Percentiles rank a stretch among this genome's conserved stretches.
phyloP scores from a whole-genome alignment of 768 basidiomycete species.

The Flagelloscypha sp. region DNA sequence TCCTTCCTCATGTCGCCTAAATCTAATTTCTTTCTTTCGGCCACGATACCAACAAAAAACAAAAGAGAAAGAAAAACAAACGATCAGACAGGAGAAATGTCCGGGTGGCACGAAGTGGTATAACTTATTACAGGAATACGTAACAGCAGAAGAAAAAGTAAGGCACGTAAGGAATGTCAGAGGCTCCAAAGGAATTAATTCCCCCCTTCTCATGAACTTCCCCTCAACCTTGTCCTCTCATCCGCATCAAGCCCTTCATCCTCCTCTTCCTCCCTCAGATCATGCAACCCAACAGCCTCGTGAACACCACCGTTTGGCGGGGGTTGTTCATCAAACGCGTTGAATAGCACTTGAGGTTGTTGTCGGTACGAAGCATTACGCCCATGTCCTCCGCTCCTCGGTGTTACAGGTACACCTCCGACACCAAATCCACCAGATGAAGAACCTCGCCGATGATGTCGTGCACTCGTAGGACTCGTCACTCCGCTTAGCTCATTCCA shows the following conservation, averaged over 20 bases:
- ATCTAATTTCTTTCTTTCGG: no score
- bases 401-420: conserved; percentile 26
- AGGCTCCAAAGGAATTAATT: conserved; percentile 15
- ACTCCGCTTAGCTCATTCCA: conserved; percentile 42
- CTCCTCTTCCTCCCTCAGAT: conserved; percentile 63
- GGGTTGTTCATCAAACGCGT: conserved; percentile 60
- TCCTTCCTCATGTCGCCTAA: no score
- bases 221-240: conserved; percentile 31
- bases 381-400: conserved; percentile 41
- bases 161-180: neutral
- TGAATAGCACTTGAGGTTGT: conserved; percentile 63
- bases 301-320: conserved; percentile 13
- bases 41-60: no score
- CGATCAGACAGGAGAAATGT: no score
- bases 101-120: no score
- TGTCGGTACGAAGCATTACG: conserved; percentile 58
- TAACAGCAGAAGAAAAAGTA: conserved; percentile 1
- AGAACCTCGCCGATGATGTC: conserved; percentile 16
- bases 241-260: conserved; percentile 38
- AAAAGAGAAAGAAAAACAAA: no score
- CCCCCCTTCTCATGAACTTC: conserved; percentile 46
- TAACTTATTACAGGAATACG: no score
- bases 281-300: conserved; percentile 48
- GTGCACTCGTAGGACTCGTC: conserved; percentile 22
- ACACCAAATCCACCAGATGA: no score